Conservation (phyloP, 805 yeast genomes). For the Candida oleophila region DNA sequence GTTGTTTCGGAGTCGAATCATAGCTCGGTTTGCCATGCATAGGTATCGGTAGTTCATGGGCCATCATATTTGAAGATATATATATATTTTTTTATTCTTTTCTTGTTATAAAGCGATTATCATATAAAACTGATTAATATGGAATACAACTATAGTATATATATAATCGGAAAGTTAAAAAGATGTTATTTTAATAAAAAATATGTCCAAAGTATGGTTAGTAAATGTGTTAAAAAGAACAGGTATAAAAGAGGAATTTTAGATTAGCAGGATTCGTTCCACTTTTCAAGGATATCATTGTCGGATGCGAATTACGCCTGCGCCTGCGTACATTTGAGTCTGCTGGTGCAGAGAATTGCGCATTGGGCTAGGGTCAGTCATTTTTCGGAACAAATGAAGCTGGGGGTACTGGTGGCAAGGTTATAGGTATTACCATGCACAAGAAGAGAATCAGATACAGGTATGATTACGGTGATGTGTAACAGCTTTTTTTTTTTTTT, state of each 20-base stretch:
- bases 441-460: too few relatives aligned
- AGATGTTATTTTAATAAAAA: too few relatives aligned
- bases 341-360: background rate
- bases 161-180: background rate
- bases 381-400: background rate
- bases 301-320: background rate
- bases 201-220: background rate
- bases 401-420: background rate
- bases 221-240: background rate
- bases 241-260: background rate
- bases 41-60: conserved; percentile 32
- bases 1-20: background rate
- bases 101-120: conserved; percentile 3
- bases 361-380: background rate
- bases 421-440: too few relatives aligned
- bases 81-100: conserved; percentile 5
- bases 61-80: conserved; percentile 23
- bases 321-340: background rate
- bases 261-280: background rate
- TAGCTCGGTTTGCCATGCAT: conserved; percentile 12
- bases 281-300: background rate
- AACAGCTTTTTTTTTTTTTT: too few relatives aligned
- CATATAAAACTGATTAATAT: conserved; percentile 1
- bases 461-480: too few relatives aligned
- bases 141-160: background rate